These are phyloP conservation scores for Ascochyta koolunga DNA, from an alignment of 2,329 filamentous ascomycete genomes.

Conservation along the genomic window DNA sequence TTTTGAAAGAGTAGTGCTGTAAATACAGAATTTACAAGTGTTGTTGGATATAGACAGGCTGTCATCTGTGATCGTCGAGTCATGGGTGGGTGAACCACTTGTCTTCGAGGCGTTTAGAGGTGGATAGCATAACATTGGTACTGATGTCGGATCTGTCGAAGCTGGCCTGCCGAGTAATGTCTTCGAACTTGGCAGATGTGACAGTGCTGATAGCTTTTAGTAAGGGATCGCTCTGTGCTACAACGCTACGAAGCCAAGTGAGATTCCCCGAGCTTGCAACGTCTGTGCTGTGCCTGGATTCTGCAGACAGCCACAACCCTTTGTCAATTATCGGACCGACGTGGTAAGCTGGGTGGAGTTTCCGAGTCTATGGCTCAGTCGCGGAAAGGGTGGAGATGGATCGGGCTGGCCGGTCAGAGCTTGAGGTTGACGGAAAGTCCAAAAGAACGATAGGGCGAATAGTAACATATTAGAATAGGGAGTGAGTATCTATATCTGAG, in stretches of 20 bases:
- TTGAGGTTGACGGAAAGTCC: neutral
- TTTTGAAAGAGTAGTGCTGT: neutral
- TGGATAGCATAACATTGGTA: neutral
- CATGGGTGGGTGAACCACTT: neutral
- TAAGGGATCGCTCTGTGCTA: neutral
- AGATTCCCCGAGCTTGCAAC: constrained; percentile 1
- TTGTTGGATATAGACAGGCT: no score
- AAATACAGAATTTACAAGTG: neutral
- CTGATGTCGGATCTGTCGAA: neutral
- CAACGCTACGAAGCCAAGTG: neutral
- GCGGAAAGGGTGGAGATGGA: neutral
- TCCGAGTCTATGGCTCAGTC: neutral
- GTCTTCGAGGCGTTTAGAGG: neutral
- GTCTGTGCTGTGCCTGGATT: constrained; percentile 1
- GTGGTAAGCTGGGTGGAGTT: neutral
- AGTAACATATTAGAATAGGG: neutral
- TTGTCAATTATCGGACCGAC: neutral
- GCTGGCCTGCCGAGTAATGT: neutral
- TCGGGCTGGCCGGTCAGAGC: neutral
- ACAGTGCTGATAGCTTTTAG: neutral
- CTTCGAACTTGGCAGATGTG: neutral
- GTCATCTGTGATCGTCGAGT: no score
- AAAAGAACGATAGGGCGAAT: neutral
- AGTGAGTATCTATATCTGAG: neutral
- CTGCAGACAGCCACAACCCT: constrained; percentile 2